phyloP scores from a whole-genome alignment of 495 filamentous ascomycete species.

The Jackrogersella multiformis region DNA sequence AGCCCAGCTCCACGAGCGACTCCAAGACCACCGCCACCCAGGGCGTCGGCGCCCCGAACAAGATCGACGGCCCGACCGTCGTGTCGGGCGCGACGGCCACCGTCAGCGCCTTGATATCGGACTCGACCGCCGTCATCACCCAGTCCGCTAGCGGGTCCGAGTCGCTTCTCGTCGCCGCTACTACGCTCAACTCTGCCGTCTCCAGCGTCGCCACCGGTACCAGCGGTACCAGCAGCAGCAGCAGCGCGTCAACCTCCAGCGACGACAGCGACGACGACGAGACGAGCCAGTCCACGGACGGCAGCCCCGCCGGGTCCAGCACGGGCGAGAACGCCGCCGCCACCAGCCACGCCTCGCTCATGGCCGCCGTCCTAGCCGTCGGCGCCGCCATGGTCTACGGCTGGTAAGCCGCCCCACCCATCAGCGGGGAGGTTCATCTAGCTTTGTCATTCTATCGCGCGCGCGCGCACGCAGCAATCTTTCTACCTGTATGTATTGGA shows the following conservation, averaged over 20 bases:
- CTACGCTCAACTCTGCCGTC: conserved; percentile 19
- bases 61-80: conserved; percentile 15
- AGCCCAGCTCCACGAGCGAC: conserved; percentile 21
- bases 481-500: conserved; percentile 40
- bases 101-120: conserved; percentile 12
- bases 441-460: too few relatives aligned
- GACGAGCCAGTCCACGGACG: too few relatives aligned
- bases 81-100: neutral
- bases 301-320: too few relatives aligned
- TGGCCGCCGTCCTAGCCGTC: conserved; percentile 41
- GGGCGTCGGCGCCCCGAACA: conserved; percentile 23
- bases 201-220: neutral
- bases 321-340: too few relatives aligned
- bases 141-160: conserved; percentile 13
- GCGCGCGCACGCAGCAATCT: conserved; percentile 13
- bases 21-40: neutral
- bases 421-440: neutral
- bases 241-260: neutral
- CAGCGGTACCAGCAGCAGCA: neutral
- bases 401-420: conserved; percentile 26
- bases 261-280: conserved; percentile 11
- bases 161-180: conserved; percentile 29
- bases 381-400: conserved; percentile 37
- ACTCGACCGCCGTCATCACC: conserved; percentile 24
- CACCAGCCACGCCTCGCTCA: conserved; percentile 35